Evolutionary conservation across 2,329 filamentous ascomycete species (phyloP).

Genomic region (Teratosphaeria destructans): DNA sequence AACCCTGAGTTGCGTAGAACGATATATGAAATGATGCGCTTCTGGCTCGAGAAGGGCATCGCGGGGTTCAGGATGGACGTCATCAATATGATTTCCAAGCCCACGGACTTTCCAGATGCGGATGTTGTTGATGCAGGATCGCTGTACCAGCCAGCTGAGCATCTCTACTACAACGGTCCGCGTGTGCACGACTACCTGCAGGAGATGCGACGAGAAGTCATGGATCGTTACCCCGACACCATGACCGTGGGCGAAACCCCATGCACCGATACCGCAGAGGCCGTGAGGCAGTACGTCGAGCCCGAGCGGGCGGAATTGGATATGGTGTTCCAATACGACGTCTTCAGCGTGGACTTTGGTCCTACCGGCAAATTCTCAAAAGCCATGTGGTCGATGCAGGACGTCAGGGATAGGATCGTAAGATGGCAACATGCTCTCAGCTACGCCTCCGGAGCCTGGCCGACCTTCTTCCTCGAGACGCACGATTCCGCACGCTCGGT

Average conservation of each 20-base stretch:
- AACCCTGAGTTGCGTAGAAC: constrained; percentile 57
- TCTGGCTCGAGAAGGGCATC: constrained; percentile 66
- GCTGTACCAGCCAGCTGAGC: constrained; percentile 9
- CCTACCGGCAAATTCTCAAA: constrained; percentile 13
- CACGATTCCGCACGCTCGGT: constrained; percentile 50
- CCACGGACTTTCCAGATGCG: constrained; percentile 12
- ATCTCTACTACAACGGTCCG: constrained; percentile 25
- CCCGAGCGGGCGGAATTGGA: constrained; percentile 46
- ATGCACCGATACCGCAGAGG: constrained; percentile 35
- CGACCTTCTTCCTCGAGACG: constrained; percentile 54
- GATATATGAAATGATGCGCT: constrained; percentile 51
- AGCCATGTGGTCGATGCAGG: constrained; percentile 8
- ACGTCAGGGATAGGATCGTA: constrained; percentile 13
- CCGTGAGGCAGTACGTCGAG: constrained; percentile 44
- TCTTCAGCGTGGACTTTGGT: constrained; percentile 36
- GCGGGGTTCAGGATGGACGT: constrained; percentile 30
- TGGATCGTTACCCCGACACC: constrained; percentile 35
- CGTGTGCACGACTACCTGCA: constrained; percentile 38
- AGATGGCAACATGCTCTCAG: constrained; percentile 36
- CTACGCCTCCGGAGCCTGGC: constrained; percentile 34
- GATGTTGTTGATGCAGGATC: constrained; percentile 9
- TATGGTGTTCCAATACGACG: constrained; percentile 65
- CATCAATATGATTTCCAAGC: constrained; percentile 20
- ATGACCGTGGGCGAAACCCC: constrained; percentile 45
- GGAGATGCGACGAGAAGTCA: constrained; percentile 33